Percentiles rank a stretch among this genome's conserved stretches.
Conservation (phyloP, 371 early-diverging fungal genomes). For the Mucor lusitanicus region DNA sequence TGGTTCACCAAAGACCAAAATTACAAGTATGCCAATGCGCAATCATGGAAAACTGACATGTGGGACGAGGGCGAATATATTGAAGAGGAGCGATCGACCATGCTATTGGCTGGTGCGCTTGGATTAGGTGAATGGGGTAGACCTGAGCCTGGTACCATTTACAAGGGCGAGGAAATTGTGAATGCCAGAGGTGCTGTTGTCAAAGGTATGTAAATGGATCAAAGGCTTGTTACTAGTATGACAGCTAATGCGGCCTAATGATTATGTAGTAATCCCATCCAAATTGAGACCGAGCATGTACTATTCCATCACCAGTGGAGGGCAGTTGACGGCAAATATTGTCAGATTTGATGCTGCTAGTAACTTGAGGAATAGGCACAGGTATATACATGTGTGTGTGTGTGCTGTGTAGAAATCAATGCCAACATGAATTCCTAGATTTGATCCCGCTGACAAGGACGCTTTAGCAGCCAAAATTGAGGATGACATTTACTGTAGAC, state of each 20-base stretch:
- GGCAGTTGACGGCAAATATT: constrained; percentile 34
- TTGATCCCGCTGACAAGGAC: constrained; percentile 17
- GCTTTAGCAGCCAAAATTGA: constrained; percentile 30
- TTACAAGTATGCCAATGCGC: neutral
- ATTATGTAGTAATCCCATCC: constrained; percentile 27
- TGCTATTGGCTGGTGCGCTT: constrained; percentile 25
- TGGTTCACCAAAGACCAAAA: constrained; percentile 6
- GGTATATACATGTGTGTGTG: constrained; percentile 8
- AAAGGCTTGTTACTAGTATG: neutral
- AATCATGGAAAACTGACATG: constrained; percentile 5
- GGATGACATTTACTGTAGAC: constrained; percentile 30
- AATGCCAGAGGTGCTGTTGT: constrained; percentile 30
- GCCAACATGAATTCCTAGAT: neutral
- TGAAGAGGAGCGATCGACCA: constrained; percentile 10
- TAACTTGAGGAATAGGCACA: constrained; percentile 14
- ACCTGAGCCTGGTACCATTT: constrained; percentile 18
- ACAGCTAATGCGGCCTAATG: too few relatives aligned
- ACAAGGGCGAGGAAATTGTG: constrained; percentile 29
- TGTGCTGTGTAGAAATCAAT: too few relatives aligned
- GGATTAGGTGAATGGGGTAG: constrained; percentile 42
- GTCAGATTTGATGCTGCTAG: constrained; percentile 26
- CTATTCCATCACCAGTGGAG: constrained; percentile 33
- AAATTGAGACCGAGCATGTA: constrained; percentile 24
- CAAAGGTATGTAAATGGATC: constrained; percentile 12
- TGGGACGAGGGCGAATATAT: constrained; percentile 6